Conservation (phyloP, 129 eudicot species). For the Tanacetum coccineum region DNA sequence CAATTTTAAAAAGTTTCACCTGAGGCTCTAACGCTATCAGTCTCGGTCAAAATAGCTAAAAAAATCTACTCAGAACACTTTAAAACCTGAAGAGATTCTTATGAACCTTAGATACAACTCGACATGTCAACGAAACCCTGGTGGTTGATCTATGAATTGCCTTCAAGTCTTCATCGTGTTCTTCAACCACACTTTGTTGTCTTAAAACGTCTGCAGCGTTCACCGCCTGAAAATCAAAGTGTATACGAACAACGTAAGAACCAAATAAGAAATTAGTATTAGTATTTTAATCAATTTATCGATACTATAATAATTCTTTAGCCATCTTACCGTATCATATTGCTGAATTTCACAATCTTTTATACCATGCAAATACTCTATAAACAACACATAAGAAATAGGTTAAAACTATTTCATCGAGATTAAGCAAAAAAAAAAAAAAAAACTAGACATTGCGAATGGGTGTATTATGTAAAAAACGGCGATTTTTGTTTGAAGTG, state of each 20-base stretch:
- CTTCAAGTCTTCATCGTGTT: conserved; percentile 23
- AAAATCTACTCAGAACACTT: background rate
- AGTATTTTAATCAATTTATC: background rate
- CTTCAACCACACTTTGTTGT: conserved; percentile 16
- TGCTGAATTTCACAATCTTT: conserved; percentile 59
- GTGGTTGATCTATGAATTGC: conserved; percentile 50
- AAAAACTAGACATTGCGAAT: no score
- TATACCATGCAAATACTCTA: conserved; percentile 92
- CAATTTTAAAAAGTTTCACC: no score
- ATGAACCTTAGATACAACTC: conserved; percentile 70
- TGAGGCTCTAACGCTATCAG: no score
- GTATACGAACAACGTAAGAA: background rate
- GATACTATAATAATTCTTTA: conserved; percentile 3
- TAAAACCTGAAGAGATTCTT: conserved; percentile 58
- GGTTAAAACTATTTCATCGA: background rate
- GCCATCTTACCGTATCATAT: conserved; percentile 51
- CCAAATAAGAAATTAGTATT: background rate
- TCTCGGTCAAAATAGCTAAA: background rate
- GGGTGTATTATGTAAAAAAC: no score
- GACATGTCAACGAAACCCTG: conserved; percentile 83
- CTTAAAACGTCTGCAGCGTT: conserved; percentile 33
- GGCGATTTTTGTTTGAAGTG: no score
- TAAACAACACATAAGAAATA: conserved; percentile 2
- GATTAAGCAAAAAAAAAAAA: background rate
- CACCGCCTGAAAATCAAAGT: conserved; percentile 50